Conservation (phyloP, 2,329 filamentous ascomycete species). For the Fusarium torulosum region DNA sequence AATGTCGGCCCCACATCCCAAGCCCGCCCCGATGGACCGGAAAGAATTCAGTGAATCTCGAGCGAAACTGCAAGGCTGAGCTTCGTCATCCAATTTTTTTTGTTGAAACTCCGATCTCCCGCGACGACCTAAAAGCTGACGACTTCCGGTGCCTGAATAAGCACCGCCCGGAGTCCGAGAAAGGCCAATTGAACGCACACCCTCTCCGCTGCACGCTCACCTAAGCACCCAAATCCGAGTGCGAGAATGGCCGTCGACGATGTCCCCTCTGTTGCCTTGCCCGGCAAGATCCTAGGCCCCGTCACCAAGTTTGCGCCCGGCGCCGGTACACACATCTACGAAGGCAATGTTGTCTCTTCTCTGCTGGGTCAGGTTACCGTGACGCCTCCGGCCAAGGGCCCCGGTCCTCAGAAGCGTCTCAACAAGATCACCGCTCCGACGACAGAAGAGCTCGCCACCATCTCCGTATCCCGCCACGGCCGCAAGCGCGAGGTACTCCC, state of each 20-base stretch:
- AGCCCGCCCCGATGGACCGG: conserved; percentile 26
- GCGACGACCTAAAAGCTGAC: conserved; percentile 16
- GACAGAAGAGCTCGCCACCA: conserved; percentile 61
- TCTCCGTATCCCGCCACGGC: conserved; percentile 66
- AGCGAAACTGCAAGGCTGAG: conserved; percentile 31
- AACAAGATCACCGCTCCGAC: conserved; percentile 66
- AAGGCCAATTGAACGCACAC: conserved; percentile 5
- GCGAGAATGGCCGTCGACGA: conserved; percentile 50
- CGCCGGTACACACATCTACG: conserved; percentile 85
- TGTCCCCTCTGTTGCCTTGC: conserved; percentile 73
- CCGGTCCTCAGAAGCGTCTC: conserved; percentile 69
- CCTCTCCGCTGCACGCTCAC: conserved; percentile 21
- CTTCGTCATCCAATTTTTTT: conserved; percentile 29
- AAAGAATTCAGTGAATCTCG: conserved; percentile 4
- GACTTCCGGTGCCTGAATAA: conserved; percentile 23
- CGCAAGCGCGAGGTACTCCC: conserved; percentile 80
- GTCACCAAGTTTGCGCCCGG: conserved; percentile 77
- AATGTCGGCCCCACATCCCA: conserved; percentile 33
- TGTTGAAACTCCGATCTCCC: conserved; percentile 4
- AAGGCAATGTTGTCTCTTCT: conserved; percentile 81
- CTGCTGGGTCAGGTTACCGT: conserved; percentile 79
- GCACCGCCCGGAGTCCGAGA: conserved; percentile 22
- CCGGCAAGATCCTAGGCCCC: conserved; percentile 83
- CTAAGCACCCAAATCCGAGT: conserved; percentile 20
- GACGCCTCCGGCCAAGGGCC: conserved; percentile 59